A percentile compares a stretch with the other conserved stretches of the same genome.
Evolutionary conservation across 176 grass and related monocot species (phyloP).

Genomic region (Aegilops longissima): DNA sequence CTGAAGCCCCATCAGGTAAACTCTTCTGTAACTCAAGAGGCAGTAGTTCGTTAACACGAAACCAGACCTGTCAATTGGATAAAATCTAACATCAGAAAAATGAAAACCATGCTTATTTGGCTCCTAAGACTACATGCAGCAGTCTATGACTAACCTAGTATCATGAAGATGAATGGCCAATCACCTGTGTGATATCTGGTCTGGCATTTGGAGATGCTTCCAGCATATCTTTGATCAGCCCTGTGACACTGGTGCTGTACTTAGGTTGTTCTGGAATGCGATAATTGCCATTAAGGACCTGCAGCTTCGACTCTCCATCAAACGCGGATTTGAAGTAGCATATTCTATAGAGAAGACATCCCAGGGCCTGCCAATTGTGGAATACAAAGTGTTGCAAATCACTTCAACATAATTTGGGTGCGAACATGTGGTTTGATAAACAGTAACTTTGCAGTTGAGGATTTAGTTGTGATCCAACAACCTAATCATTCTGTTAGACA

Average conservation of each 20-base stretch:
- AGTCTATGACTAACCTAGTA: constrained; percentile 66
- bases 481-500: constrained; percentile 1
- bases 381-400: constrained; percentile 19
- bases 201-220: constrained; percentile 65
- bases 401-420: neutral
- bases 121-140: constrained; percentile 49
- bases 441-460: constrained; percentile 20
- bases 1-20: constrained; percentile 57
- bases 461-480: neutral
- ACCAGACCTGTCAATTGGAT: constrained; percentile 63
- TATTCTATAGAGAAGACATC: constrained; percentile 86
- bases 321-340: constrained; percentile 89
- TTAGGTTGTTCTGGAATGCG: constrained; percentile 72
- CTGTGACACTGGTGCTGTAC: constrained; percentile 45
- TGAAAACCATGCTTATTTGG: constrained; percentile 26
- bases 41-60: constrained; percentile 73
- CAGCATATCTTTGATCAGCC: constrained; percentile 74
- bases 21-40: constrained; percentile 68
- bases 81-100: constrained; percentile 30
- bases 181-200: constrained; percentile 87
- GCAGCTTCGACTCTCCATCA: constrained; percentile 91
- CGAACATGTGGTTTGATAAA: neutral
- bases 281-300: constrained; percentile 90
- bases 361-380: constrained; percentile 58
- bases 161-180: constrained; percentile 59